phyloP scores from a whole-genome alignment of 2,329 filamentous ascomycete genomes.

The Apiospora arundinis region DNA sequence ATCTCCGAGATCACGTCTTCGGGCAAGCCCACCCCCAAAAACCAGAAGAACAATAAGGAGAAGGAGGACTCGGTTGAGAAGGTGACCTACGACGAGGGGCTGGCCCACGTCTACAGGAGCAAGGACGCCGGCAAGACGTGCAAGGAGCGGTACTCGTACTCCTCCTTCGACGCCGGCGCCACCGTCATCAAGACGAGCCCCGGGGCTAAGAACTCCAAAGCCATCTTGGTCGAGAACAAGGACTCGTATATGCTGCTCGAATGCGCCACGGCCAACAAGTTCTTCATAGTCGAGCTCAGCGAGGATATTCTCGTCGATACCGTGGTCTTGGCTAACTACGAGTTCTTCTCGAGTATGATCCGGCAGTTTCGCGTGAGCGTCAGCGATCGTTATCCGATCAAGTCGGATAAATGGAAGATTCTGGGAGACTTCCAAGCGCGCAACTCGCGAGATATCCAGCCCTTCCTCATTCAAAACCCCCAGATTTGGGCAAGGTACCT shows the following conservation, averaged over 20 bases:
- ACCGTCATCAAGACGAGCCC: conserved; percentile 90
- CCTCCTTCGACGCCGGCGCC: conserved; percentile 95
- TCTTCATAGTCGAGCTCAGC: conserved; percentile 91
- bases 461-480: conserved; percentile 92
- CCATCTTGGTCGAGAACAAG: conserved; percentile 94
- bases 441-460: conserved; percentile 92
- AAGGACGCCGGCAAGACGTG: conserved; percentile 97
- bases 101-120: conserved; percentile 68
- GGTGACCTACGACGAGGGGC: conserved; percentile 53
- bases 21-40: conserved; percentile 28
- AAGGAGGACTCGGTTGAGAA: conserved; percentile 47
- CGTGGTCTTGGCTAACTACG: conserved; percentile 95
- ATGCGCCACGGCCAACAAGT: conserved; percentile 87
- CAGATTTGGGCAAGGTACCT: conserved; percentile 96
- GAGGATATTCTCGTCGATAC: conserved; percentile 89
- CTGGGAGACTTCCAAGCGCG: conserved; percentile 88
- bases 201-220: conserved; percentile 85
- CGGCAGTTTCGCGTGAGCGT: conserved; percentile 90
- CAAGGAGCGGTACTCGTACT: conserved; percentile 97
- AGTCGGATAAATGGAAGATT: conserved; percentile 88
- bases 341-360: conserved; percentile 98
- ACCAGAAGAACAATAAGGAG: conserved; percentile 32
- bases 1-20: conserved; percentile 50
- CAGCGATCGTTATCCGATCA: conserved; percentile 92
- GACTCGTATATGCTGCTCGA: conserved; percentile 98